Conservation (phyloP, 192 early-diverging fungal species). For the Pilobolus umbonatus region DNA sequence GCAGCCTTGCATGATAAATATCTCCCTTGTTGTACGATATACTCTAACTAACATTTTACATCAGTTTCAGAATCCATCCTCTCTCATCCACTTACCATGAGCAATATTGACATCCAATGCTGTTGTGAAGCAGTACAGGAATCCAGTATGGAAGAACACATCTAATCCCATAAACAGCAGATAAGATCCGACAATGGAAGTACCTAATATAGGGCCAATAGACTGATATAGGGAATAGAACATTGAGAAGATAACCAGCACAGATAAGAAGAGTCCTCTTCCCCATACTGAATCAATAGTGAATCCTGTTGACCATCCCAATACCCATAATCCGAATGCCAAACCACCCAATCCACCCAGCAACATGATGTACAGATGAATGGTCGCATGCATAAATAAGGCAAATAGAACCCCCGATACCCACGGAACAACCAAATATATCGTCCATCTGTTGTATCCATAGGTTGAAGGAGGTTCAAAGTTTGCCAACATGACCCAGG, state of each 20-base stretch:
- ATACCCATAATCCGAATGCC: conserved; percentile 40
- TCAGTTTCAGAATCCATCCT: not conserved
- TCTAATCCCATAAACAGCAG: conserved; percentile 35
- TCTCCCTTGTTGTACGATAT: not conserved
- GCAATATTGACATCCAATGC: conserved; percentile 17
- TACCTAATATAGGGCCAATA: conserved; percentile 26
- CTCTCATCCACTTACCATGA: conserved; percentile 7
- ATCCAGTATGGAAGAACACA: conserved; percentile 39
- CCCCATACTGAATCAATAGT: conserved; percentile 29
- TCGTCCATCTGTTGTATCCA: conserved; percentile 22
- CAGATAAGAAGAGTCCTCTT: conserved; percentile 33
- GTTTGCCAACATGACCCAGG: conserved; percentile 39
- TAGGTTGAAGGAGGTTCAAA: conserved; percentile 34
- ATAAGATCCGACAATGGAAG: conserved; percentile 37
- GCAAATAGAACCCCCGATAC: conserved; percentile 31
- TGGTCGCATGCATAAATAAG: conserved; percentile 30
- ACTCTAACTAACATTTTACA: not conserved
- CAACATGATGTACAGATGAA: conserved; percentile 33
- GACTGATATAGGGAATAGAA: not conserved
- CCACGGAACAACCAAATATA: conserved; percentile 37
- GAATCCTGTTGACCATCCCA: conserved; percentile 38
- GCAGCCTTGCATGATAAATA: conserved; percentile 4
- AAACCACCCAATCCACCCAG: conserved; percentile 32
- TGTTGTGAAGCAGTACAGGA: conserved; percentile 20
- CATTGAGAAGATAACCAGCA: conserved; percentile 32